Percentiles rank a stretch among this genome's conserved stretches.
These are phyloP conservation scores for Flaveria bidentis DNA, from an alignment of 129 eudicot genomes.

Conservation along the genomic window DNA sequence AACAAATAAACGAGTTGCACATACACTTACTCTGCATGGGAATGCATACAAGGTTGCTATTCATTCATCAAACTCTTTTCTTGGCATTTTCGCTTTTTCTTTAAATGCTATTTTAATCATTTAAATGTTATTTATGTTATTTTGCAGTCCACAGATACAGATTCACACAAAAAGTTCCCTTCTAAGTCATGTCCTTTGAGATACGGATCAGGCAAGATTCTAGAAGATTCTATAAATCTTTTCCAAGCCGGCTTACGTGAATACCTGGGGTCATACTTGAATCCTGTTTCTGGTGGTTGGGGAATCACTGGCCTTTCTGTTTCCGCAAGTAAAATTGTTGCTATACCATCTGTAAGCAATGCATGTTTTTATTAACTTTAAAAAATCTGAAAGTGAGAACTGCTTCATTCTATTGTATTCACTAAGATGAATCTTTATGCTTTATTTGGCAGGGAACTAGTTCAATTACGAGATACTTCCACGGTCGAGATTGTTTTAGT, in stretches of 20 bases:
- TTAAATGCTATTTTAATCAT: neutral
- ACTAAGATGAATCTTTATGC: conserved; percentile 10
- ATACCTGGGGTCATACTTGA: conserved; percentile 46
- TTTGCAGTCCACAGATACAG: conserved; percentile 65
- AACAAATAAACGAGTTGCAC: conserved; percentile 82
- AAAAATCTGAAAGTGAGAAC: neutral
- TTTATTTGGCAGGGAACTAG: conserved; percentile 66
- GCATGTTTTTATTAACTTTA: neutral
- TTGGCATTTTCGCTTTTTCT: neutral
- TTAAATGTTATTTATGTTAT: neutral
- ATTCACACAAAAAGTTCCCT: conserved; percentile 77
- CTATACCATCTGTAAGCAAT: conserved; percentile 71
- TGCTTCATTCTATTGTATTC: neutral
- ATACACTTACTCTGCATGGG: conserved; percentile 82
- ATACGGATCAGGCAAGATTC: conserved; percentile 72
- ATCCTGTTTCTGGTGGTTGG: conserved; percentile 58
- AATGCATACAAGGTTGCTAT: conserved; percentile 68
- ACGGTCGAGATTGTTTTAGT: conserved; percentile 39
- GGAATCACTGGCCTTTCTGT: conserved; percentile 78
- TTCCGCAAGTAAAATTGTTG: conserved; percentile 82
- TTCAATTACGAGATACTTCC: conserved; percentile 78
- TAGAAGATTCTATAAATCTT: conserved; percentile 75
- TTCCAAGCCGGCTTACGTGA: conserved; percentile 90
- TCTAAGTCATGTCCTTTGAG: conserved; percentile 92
- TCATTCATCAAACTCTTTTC: conserved; percentile 12